phyloP scores from a whole-genome alignment of 139 green algal genomes.

The Tetradesmus obliquus region DNA sequence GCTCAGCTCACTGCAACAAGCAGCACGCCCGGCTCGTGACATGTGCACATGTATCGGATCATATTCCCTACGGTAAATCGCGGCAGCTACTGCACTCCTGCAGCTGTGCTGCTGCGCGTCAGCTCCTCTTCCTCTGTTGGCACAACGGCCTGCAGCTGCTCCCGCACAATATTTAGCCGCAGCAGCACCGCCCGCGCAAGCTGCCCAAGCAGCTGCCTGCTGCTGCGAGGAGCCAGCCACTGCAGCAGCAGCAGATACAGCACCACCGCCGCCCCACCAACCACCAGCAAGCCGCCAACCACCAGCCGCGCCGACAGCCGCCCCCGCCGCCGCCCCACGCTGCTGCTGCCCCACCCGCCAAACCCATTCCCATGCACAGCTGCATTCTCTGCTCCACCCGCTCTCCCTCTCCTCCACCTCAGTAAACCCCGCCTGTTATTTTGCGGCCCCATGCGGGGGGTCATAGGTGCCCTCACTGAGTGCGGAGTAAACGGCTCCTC shows the following conservation, averaged over 20 bases:
- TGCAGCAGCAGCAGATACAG: conserved; percentile 40
- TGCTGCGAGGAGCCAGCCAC: neutral
- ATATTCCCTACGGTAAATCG: neutral
- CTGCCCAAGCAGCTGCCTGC: neutral
- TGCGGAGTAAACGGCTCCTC: conserved; percentile 5
- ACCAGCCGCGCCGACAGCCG: neutral
- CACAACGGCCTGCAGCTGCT: neutral
- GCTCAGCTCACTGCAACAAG: too few relatives aligned
- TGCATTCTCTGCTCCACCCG: neutral
- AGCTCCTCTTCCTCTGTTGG: neutral
- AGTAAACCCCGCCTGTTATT: conserved; percentile 3
- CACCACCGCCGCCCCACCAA: neutral
- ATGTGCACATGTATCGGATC: too few relatives aligned
- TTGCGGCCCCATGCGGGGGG: neutral
- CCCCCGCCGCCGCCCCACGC: neutral
- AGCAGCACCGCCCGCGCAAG: neutral
- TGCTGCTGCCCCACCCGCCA: neutral
- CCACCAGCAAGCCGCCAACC: neutral
- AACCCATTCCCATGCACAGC: neutral
- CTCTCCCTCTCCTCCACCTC: neutral
- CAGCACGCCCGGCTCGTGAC: too few relatives aligned
- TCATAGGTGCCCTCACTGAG: neutral
- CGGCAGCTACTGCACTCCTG: neutral
- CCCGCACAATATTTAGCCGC: neutral
- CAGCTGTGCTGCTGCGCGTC: neutral